Conservation (phyloP, 176 grass and related monocot genomes). For the Oryza coarctata region DNA sequence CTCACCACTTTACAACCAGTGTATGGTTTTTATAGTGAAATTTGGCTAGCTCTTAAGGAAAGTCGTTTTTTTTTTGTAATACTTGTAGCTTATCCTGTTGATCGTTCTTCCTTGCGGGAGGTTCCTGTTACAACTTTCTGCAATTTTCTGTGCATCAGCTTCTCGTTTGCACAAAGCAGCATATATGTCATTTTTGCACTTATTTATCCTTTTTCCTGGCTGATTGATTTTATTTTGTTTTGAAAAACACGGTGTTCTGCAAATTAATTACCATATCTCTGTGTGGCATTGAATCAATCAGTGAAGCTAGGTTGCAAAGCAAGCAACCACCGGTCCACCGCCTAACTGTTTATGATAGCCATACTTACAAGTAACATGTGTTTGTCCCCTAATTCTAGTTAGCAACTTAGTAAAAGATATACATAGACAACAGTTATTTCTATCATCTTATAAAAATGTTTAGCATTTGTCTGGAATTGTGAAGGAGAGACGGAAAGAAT, state of each 20-base stretch:
- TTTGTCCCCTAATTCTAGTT: background rate
- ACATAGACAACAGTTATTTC: background rate
- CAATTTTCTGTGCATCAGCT: background rate
- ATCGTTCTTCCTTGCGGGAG: constrained; percentile 18
- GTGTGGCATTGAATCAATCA: background rate
- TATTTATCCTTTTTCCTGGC: constrained; percentile 2
- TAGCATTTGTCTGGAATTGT: background rate
- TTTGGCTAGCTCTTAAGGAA: constrained; percentile 20
- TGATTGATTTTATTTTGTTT: background rate
- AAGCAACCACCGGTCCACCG: background rate
- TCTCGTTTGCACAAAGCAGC: constrained; percentile 8
- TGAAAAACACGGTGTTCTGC: background rate
- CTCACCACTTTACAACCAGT: constrained; percentile 55
- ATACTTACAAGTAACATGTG: constrained; percentile 1
- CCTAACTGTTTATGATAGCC: background rate
- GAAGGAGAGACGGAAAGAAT: background rate
- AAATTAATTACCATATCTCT: background rate
- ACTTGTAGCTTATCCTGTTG: constrained; percentile 37
- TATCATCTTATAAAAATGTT: background rate
- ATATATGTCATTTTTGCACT: background rate
- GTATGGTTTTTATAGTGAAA: constrained; percentile 34
- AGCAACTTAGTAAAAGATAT: constrained; percentile 1
- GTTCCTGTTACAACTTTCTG: constrained; percentile 38
- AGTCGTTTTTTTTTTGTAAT: constrained; percentile 23
- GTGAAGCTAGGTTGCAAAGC: constrained; percentile 14